phyloP scores from a whole-genome alignment of 2,329 filamentous ascomycete genomes.

The Fusarium tjaetaba region DNA sequence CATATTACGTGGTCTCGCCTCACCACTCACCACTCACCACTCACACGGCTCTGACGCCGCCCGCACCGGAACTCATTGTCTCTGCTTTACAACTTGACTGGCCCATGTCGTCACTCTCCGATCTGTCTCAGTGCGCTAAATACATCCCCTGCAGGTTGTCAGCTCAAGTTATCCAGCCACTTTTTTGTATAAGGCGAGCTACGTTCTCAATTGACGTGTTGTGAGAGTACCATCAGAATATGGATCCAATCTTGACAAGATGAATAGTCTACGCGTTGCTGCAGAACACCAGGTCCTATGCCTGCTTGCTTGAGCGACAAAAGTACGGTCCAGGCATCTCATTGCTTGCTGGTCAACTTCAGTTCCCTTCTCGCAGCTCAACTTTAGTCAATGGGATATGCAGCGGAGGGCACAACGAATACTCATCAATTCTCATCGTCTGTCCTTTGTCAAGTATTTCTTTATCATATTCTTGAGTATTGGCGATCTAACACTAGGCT shows the following conservation, averaged over 20 bases:
- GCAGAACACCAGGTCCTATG: neutral
- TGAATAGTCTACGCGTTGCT: neutral
- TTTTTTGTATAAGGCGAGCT: conserved; percentile 15
- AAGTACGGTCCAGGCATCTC: neutral
- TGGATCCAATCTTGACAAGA: conserved; percentile 8
- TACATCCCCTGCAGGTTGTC: conserved; percentile 30
- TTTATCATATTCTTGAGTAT: neutral
- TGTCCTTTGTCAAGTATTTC: neutral
- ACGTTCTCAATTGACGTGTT: conserved; percentile 21
- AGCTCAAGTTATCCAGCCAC: conserved; percentile 24
- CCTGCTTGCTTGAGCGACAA: neutral
- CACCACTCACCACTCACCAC: neutral
- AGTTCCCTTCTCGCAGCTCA: neutral
- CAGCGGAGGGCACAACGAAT: neutral
- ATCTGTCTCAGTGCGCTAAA: conserved; percentile 17
- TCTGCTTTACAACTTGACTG: conserved; percentile 9
- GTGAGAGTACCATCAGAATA: conserved; percentile 11
- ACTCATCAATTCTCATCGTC: neutral
- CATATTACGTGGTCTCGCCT: neutral
- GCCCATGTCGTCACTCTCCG: conserved; percentile 28
- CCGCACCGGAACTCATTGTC: conserved; percentile 12
- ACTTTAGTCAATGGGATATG: neutral
- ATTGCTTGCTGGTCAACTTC: neutral
- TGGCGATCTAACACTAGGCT: neutral
- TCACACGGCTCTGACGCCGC: conserved; percentile 13